A percentile compares a stretch with the other conserved stretches of the same genome.
Conservation (phyloP, 2,329 filamentous ascomycete genomes). For the Scortechinia acanthostroma region DNA sequence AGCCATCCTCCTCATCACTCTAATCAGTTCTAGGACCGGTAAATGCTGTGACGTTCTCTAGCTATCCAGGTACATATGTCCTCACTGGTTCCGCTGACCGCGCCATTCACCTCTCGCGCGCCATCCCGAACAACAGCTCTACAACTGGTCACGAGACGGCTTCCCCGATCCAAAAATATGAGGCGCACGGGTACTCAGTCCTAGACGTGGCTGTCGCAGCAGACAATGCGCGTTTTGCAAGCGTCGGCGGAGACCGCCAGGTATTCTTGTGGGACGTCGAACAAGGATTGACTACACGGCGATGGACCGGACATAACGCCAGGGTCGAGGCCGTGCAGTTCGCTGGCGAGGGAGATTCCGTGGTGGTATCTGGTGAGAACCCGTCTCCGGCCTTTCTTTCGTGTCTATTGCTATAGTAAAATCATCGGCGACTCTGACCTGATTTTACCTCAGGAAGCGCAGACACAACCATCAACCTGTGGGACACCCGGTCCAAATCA, state of each 20-base stretch:
- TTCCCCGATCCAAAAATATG: slow-evolving; percentile 76
- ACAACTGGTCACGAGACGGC: slow-evolving; percentile 19
- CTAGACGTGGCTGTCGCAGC: slow-evolving; percentile 68
- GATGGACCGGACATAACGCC: slow-evolving; percentile 68
- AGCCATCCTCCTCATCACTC: neutral
- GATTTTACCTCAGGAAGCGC: slow-evolving; percentile 64
- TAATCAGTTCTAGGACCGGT: slow-evolving; percentile 49
- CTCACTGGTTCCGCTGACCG: slow-evolving; percentile 83
- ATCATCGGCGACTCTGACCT: too few relatives aligned
- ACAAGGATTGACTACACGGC: slow-evolving; percentile 67
- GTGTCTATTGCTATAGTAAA: too few relatives aligned
- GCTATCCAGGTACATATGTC: slow-evolving; percentile 68
- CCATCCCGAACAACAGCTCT: slow-evolving; percentile 19
- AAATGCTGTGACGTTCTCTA: slow-evolving; percentile 68
- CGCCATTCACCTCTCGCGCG: slow-evolving; percentile 79
- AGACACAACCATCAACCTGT: slow-evolving; percentile 70
- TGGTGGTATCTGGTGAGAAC: slow-evolving; percentile 63
- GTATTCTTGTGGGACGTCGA: slow-evolving; percentile 95
- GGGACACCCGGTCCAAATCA: slow-evolving; percentile 54
- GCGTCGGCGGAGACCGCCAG: slow-evolving; percentile 79
- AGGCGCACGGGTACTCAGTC: slow-evolving; percentile 86
- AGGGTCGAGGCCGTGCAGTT: slow-evolving; percentile 76
- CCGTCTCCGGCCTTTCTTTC: slow-evolving; percentile 6
- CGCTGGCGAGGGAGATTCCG: slow-evolving; percentile 66
- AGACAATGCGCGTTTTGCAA: slow-evolving; percentile 80